Base-by-base conservation (phyloP, 1,284 basidiomycete genomes). In the Papiliotrema fonsecae region DNA sequence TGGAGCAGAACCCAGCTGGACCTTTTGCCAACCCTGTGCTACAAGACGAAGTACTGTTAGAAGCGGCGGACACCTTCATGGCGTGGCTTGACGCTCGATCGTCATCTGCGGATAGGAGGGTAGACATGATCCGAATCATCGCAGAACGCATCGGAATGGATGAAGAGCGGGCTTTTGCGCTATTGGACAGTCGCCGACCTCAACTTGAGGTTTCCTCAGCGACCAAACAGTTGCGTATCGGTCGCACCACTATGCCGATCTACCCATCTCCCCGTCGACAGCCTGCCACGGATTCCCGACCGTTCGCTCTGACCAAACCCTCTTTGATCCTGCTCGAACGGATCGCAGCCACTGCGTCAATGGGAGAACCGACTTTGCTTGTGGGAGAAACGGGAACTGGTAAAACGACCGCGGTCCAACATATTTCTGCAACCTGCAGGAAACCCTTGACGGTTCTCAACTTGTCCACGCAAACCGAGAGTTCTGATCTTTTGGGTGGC, bases 331-430 rank as follows among this genome's bases (percentile, higher is more conserved):
- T 97, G 6, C 79, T 97, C 21, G 87, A 92, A 34, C 83, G 88
- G 24, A 83, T 98, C 38, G 82, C 85, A 0, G 85, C 83, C 11
- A 82, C 86, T 0, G 77, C 93, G 28, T 78, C 84, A 0, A 76
- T 87, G 31, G 74, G 76, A 14, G 96, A 99, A 67, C 92, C 96
- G 0, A 77, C 94, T 1, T 79, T 99, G 2, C 80, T 98, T 19
- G 93, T 94, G 0, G 96, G 96, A 47, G 96, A 99, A 77, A 99
- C 96, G 0, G 96, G 96, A 36, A 99, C 96, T 1, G 96, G 96
- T 31, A 99, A 99, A 75, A 99, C 96, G 2, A 96, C 92, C 38
- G 81, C 85, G 2, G 82, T 98, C 18, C 89, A 92, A 21, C 84
- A 96, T 60, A 79, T 98, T 21, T 88, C 96, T 18, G 79, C 83